Base-by-base conservation (phyloP, 495 filamentous ascomycete genomes). In the Talaromyces stipitatus region DNA sequence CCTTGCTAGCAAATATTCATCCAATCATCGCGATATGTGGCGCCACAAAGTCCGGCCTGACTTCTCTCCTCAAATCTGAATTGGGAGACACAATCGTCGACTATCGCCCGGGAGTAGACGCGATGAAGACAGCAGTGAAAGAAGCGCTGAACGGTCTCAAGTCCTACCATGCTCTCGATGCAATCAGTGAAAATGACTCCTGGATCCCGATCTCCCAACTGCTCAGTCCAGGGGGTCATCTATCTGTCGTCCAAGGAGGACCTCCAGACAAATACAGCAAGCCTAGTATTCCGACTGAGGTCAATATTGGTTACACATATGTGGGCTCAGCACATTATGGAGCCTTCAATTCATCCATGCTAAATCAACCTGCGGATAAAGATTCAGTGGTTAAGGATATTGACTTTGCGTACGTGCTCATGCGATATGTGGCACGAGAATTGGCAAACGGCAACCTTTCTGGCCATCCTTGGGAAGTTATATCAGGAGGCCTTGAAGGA, bases 1-100 rank as follows among this genome's bases (percentile, higher is more conserved):
- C 87, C 18, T 62, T 59, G n/a, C 66, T 74, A 16, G 81, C 85
- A 30, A 84, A 89, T 61, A 85, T 92, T 58, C 86, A 90, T 65
- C 88, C 86, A 0, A 60, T 91, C n/a, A 84, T 91, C 56, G 80
- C 70, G 33, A 72, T 92, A 4, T 86, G 86, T 1, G 88, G 88
- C 1, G 70, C 81, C 10, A 67, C 63, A 8, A 45, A 77, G 3
- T 82, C 80, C 60, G 84, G 89, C 0, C 73, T 81, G 65, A 67
- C 62, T 0, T 65, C 89, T 30, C 74, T 92, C 32, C 82, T 87
- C 64, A 64, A 62, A 32, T 60, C 60, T 53, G 88, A 87, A 64
- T n/a, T 52, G n/a, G 88, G 89, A 51, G 89, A 92, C 63, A 68
- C 71, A 0, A 70, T 91, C 18, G 60, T 91, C 54, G 88, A 91